A percentile compares a stretch with the other conserved stretches of the same genome.
Conservation (phyloP, 371 early-diverging fungal genomes). For the Syncephalis plumigaleata region DNA sequence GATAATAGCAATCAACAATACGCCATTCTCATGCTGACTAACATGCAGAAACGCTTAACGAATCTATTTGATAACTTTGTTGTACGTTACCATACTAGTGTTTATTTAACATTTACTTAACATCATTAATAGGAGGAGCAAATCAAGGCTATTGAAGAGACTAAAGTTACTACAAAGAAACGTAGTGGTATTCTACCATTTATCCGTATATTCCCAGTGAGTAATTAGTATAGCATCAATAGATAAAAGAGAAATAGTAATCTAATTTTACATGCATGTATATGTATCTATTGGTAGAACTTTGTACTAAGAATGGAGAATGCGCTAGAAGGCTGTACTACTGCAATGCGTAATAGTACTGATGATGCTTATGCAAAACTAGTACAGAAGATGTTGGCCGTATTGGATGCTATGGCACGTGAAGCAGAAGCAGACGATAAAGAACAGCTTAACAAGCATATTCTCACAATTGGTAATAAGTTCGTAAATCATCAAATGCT, state of each 20-base stretch:
- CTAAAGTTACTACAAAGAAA: constrained; percentile 71
- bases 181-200: constrained; percentile 74
- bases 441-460: constrained; percentile 78
- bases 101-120: not conserved
- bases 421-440: constrained; percentile 73
- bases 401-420: constrained; percentile 68
- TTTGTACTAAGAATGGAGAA: constrained; percentile 64
- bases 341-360: constrained; percentile 52
- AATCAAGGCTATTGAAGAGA: constrained; percentile 76
- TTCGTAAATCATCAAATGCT: no score
- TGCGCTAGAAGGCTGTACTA: constrained; percentile 26
- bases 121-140: constrained; percentile 49
- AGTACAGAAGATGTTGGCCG: constrained; percentile 72
- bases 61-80: constrained; percentile 65
- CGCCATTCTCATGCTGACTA: constrained; percentile 40
- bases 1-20: constrained; percentile 39
- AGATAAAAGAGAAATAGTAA: no score
- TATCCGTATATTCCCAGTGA: constrained; percentile 73
- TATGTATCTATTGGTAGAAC: constrained; percentile 10
- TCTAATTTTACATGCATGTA: not conserved
- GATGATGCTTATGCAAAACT: constrained; percentile 67
- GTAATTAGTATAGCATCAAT: not conserved
- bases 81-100: constrained; percentile 14
- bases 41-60: constrained; percentile 37
- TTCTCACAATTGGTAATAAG: constrained; percentile 67